These are phyloP conservation scores for Danielozyma ontarioensis DNA, from an alignment of 805 yeast species.

Conservation along the genomic window DNA sequence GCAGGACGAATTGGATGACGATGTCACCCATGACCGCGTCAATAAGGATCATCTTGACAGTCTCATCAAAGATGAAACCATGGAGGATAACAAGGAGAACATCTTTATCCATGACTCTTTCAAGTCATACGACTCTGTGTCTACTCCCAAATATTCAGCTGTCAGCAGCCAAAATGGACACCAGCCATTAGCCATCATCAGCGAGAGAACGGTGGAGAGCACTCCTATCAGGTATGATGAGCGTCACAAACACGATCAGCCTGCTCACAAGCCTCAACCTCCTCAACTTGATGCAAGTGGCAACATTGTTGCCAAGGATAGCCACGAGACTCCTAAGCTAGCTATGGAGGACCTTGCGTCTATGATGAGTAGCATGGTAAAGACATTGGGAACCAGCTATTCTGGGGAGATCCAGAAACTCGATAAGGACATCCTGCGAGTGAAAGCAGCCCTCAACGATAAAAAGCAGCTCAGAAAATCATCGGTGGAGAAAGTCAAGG, in stretches of 20 bases:
- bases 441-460: conserved; percentile 39
- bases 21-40: conserved; percentile 10
- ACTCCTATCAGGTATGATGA: conserved; percentile 13
- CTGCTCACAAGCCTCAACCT: conserved; percentile 25
- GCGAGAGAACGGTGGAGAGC: conserved; percentile 27
- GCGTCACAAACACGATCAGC: conserved; percentile 3
- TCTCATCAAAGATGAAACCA: conserved; percentile 3
- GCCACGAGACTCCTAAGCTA: conserved; percentile 14
- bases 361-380: conserved; percentile 38
- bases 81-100: conserved; percentile 15
- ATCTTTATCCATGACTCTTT: conserved; percentile 14
- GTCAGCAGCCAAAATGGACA: conserved; percentile 9
- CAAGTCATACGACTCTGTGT: conserved; percentile 21
- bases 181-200: conserved; percentile 26
- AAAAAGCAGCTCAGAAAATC: conserved; percentile 43
- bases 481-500: conserved; percentile 21
- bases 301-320: conserved; percentile 10
- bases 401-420: conserved; percentile 44
- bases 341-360: conserved; percentile 28
- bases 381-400: conserved; percentile 51
- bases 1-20: conserved; percentile 12
- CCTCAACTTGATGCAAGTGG: conserved; percentile 32
- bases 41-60: conserved; percentile 12
- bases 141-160: conserved; percentile 22
- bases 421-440: conserved; percentile 14